These are phyloP conservation scores for Kockovaella imperatae DNA, from an alignment of 768 basidiomycete genomes.

Conservation along the genomic window DNA sequence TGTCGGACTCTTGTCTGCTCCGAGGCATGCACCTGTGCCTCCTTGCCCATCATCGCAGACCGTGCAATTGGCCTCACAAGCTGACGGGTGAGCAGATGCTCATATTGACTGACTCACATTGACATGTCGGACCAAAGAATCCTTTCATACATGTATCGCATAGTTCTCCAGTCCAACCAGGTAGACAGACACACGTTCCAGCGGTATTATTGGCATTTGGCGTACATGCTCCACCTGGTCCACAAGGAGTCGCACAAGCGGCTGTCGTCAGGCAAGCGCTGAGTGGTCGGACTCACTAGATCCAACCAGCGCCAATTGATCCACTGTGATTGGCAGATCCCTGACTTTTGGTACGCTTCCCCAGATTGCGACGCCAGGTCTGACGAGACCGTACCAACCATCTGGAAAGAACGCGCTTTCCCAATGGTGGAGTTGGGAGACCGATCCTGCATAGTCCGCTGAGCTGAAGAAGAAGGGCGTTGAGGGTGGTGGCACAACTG, in stretches of 20 bases:
- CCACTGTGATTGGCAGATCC: slow-evolving; percentile 13
- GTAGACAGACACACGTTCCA: slow-evolving; percentile 22
- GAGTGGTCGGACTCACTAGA: slow-evolving; percentile 5
- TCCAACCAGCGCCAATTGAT: background rate
- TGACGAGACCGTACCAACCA: slow-evolving; percentile 25
- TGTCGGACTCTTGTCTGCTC: background rate
- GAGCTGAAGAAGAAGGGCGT: slow-evolving; percentile 13
- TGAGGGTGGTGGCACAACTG: slow-evolving; percentile 14
- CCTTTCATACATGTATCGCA: slow-evolving; percentile 32
- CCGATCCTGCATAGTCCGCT: slow-evolving; percentile 8
- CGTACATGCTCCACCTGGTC: slow-evolving; percentile 25
- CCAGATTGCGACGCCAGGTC: slow-evolving; percentile 26
- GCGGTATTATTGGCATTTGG: slow-evolving; percentile 1
- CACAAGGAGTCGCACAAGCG: slow-evolving; percentile 32
- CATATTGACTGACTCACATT: slow-evolving; percentile 8
- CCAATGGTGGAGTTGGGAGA: slow-evolving; percentile 8
- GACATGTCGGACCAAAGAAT: slow-evolving; percentile 27
- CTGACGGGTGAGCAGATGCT: slow-evolving; percentile 3
- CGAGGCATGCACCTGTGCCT: slow-evolving; percentile 37
- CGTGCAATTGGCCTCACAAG: slow-evolving; percentile 22
- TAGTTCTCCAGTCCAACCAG: slow-evolving; percentile 34
- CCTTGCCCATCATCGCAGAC: slow-evolving; percentile 34
- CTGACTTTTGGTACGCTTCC: slow-evolving; percentile 18
- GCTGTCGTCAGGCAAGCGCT: background rate
- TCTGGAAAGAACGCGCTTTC: slow-evolving; percentile 24